A percentile compares a stretch with the other conserved stretches of the same genome.
Evolutionary conservation across 495 filamentous ascomycete genomes (phyloP).

Genomic region (Neurospora sp.): DNA sequence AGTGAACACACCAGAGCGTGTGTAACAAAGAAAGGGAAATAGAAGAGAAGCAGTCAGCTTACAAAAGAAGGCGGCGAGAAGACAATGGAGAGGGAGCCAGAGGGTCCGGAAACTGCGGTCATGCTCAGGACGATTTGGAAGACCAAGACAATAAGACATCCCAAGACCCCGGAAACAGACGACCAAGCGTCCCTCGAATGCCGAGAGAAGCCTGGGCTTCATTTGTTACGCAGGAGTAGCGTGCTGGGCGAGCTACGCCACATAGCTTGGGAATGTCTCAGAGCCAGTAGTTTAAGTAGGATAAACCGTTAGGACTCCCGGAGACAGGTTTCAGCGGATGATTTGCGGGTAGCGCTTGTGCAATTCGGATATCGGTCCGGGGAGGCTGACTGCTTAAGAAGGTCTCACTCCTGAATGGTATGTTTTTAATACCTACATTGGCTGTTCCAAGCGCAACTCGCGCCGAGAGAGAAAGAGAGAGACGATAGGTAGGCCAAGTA

Average conservation of each 20-base stretch:
- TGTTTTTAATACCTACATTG: neutral
- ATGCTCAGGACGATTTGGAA: neutral
- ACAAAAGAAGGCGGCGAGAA: neutral
- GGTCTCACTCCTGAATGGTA: neutral
- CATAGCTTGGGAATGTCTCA: neutral
- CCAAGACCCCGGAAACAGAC: neutral
- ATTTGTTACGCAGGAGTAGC: neutral
- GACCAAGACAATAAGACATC: neutral
- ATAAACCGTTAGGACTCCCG: neutral
- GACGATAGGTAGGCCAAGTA: neutral
- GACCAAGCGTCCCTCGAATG: neutral
- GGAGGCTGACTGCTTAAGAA: neutral
- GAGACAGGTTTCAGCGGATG: neutral
- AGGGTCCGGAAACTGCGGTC: neutral
- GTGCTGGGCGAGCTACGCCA: neutral
- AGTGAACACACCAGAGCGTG: neutral
- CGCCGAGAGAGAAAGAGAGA: neutral
- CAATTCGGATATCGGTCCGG: neutral
- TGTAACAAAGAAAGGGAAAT: neutral
- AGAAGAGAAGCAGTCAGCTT: neutral
- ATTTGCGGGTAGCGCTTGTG: neutral
- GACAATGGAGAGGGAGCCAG: neutral
- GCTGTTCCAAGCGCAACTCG: neutral
- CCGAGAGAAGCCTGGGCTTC: neutral
- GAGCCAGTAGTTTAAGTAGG: neutral